Percentiles rank a stretch among this genome's conserved stretches.
Evolutionary conservation across 441 rosid species (phyloP).

Genomic region (Breynia disticha): DNA sequence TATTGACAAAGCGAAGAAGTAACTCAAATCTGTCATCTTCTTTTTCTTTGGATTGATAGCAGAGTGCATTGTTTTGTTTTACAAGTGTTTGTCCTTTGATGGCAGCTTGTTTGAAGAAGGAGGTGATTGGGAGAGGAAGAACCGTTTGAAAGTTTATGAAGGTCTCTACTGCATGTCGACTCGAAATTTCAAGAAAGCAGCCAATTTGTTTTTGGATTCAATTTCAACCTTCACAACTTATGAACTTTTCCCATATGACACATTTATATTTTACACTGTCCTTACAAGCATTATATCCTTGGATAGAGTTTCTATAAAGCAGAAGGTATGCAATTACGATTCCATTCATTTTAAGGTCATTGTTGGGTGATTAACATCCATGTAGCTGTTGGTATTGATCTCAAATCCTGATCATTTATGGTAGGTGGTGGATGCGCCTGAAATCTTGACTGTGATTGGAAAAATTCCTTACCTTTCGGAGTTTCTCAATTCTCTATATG

Average conservation of each 20-base stretch:
- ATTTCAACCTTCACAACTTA: constrained; percentile 99
- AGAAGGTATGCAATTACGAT: constrained; percentile 48
- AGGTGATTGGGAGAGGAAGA: constrained; percentile 99
- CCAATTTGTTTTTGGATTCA: constrained; percentile 80
- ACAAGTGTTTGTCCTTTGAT: constrained; percentile 9
- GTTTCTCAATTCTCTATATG: constrained; percentile 84
- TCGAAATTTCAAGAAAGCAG: constrained; percentile 83
- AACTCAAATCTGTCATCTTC: not conserved
- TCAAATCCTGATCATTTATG: constrained; percentile 14
- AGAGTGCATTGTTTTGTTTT: constrained; percentile 4
- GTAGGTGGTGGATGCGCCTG: constrained; percentile 99
- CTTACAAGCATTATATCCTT: constrained; percentile 89
- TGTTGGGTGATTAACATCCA: not conserved
- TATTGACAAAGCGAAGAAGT: constrained; percentile 94
- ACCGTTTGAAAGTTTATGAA: constrained; percentile 92
- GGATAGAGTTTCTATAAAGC: constrained; percentile 95
- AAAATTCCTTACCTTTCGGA: constrained; percentile 81
- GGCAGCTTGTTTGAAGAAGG: constrained; percentile 97
- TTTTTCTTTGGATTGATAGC: not conserved
- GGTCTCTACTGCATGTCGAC: constrained; percentile 94
- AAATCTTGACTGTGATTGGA: constrained; percentile 96
- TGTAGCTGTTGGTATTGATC: constrained; percentile 2
- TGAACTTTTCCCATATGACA: constrained; percentile 91
- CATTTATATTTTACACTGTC: constrained; percentile 91
- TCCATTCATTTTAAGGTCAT: constrained; percentile 6